Evolutionary conservation across 441 rosid species (phyloP), one percentile per base, ranked within the genome.

Genomic region (Lepidium campestre): DNA sequence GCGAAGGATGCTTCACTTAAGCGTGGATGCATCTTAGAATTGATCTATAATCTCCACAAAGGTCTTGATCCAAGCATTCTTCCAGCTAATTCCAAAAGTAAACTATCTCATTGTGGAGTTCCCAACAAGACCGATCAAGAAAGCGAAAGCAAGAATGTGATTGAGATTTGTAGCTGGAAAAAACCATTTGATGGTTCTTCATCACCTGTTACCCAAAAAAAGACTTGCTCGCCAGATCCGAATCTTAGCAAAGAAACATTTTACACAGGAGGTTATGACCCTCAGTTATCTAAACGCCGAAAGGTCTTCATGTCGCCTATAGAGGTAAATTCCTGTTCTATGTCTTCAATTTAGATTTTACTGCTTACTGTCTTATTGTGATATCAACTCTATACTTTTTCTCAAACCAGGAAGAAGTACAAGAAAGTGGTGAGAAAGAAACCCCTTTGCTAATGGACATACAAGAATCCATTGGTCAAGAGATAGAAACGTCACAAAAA

Each of bases 1-100:
- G 83, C 93, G 11, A 73, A 41, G 7, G 97, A 90, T 69, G 97
- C 91, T 71, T 86, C 88, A 55, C 52, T 59, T 63, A 90, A 90
- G 77, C 89, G 95, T 71, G 40, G 35, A 46, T 66, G 27, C 68
- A 83, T 90, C 67, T 74, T 63, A 52, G 76, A 70, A 62, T 65
- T 90, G 73, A 79, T 90, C 60, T 76, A 66, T 69, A 79, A 75
- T 74, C 75, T 90, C 73, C 69, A 74, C 34, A 72, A 76, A 76
- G 80, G 80, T 50, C 80, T 74, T 64, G 77, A 60, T 60, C 77
- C 69, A 60, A 67, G 77, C 46, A 67, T 74, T 37, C 47, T 78
- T 45, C 78, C 78, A 54, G 75, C 72, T 50, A 78, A 36, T 11
- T 67, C 72, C 66, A 60, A 46, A 29, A 62, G 68, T 50, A 65